These are phyloP conservation scores for Echites panduratus DNA, from an alignment of 257 asterid genomes.

Conservation along the genomic window DNA sequence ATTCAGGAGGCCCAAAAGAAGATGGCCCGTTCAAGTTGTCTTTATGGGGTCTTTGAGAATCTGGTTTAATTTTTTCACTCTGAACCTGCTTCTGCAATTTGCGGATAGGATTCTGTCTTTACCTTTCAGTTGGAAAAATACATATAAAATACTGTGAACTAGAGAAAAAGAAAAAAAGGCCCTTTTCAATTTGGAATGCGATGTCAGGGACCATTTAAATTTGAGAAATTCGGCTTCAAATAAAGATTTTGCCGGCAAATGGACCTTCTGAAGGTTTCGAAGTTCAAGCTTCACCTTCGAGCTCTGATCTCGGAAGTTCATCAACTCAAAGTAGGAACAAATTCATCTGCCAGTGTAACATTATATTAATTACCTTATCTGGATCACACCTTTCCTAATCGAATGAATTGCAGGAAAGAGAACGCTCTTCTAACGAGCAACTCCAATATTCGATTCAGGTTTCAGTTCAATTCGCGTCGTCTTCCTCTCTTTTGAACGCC, in stretches of 20 bases:
- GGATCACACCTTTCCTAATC: background rate
- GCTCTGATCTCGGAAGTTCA: conserved; percentile 34
- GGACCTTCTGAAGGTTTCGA: conserved; percentile 36
- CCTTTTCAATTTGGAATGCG: no score
- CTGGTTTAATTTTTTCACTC: no score
- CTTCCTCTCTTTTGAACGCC: background rate
- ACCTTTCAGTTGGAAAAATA: no score
- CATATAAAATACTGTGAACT: no score
- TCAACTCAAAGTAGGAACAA: conserved; percentile 31
- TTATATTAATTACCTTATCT: background rate
- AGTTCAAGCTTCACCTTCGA: conserved; percentile 38
- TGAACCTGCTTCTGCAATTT: no score
- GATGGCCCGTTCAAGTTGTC: no score
- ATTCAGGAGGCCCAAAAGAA: no score
- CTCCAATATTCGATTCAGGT: conserved; percentile 30
- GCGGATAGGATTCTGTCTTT: no score
- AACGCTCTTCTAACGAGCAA: conserved; percentile 26
- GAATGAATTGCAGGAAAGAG: conserved; percentile 32
- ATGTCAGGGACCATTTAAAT: no score
- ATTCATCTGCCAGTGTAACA: background rate
- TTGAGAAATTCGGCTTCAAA: no score
- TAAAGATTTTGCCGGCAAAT: conserved; percentile 30
- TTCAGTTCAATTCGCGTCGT: conserved; percentile 1
- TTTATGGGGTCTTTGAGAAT: no score
- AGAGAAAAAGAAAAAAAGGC: no score